These are phyloP conservation scores for Coniferiporia sulphurascens DNA, from an alignment of 1,284 basidiomycete genomes.

Conservation along the genomic window DNA sequence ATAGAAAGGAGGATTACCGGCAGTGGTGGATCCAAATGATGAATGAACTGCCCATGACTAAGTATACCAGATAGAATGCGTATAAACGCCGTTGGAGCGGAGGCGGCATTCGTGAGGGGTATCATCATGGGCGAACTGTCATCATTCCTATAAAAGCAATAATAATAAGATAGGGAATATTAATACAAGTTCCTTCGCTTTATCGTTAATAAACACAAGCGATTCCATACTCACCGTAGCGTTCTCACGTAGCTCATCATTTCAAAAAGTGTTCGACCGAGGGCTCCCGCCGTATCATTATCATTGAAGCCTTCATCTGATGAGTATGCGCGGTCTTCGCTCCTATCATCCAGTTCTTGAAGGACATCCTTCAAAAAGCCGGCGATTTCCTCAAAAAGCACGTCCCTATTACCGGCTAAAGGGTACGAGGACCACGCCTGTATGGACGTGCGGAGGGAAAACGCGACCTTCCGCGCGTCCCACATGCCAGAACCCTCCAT, in stretches of 20 bases:
- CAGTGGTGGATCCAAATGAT: constrained; percentile 53
- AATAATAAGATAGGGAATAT: not conserved
- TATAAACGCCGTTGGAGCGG: constrained; percentile 6
- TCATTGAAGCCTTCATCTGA: constrained; percentile 52
- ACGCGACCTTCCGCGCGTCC: constrained; percentile 57
- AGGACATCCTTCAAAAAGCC: constrained; percentile 65
- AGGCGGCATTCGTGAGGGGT: not conserved
- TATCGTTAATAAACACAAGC: not conserved
- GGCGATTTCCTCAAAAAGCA: constrained; percentile 61
- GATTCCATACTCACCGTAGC: constrained; percentile 11
- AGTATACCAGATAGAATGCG: constrained; percentile 9
- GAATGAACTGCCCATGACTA: constrained; percentile 26
- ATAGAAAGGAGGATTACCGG: constrained; percentile 58
- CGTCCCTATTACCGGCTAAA: constrained; percentile 40
- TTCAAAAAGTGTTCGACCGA: constrained; percentile 13
- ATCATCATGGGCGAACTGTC: constrained; percentile 10
- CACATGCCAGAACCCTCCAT: constrained; percentile 55
- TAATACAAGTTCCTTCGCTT: not conserved
- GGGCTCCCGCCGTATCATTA: constrained; percentile 12
- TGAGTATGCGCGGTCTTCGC: constrained; percentile 46
- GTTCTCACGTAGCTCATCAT: constrained; percentile 12
- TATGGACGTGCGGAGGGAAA: constrained; percentile 46
- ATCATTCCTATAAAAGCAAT: not conserved
- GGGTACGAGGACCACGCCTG: constrained; percentile 43
- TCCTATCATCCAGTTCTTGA: constrained; percentile 64